These are phyloP conservation scores for Thymus mandschuricus DNA, from an alignment of 257 asterid species.

Conservation along the genomic window DNA sequence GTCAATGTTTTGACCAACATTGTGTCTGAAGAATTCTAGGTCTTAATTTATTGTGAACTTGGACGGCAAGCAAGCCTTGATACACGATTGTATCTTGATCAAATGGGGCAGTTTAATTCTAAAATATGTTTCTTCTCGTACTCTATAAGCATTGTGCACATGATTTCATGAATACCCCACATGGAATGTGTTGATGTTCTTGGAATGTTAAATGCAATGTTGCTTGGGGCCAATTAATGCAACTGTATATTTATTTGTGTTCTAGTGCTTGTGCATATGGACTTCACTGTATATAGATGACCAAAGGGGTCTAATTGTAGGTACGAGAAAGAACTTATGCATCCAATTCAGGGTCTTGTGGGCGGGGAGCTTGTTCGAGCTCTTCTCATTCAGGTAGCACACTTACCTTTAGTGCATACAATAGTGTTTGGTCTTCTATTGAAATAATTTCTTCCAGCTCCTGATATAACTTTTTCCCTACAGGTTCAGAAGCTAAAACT, in stretches of 20 bases:
- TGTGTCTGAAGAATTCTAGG: slow-evolving; percentile 20
- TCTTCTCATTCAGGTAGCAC: slow-evolving; percentile 86
- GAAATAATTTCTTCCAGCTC: slow-evolving; percentile 30
- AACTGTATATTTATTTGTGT: slow-evolving; percentile 1
- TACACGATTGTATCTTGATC: not conserved
- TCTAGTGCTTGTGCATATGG: slow-evolving; percentile 25
- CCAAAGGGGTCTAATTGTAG: slow-evolving; percentile 39
- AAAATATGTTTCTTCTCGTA: not conserved
- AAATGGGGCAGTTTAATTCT: not conserved
- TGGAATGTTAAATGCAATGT: not conserved
- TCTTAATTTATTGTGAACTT: not conserved
- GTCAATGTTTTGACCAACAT: slow-evolving; percentile 13
- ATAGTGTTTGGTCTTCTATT: slow-evolving; percentile 36
- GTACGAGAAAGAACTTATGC: slow-evolving; percentile 91
- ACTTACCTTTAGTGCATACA: slow-evolving; percentile 28
- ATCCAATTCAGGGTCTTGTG: slow-evolving; percentile 91
- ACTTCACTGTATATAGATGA: slow-evolving; percentile 27
- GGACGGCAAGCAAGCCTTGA: not conserved
- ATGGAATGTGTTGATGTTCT: not conserved
- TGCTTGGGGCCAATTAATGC: not conserved
- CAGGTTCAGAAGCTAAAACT: slow-evolving; percentile 99
- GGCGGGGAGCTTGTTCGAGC: slow-evolving; percentile 95
- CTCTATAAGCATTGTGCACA: slow-evolving; percentile 2
- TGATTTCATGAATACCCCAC: slow-evolving; percentile 5
- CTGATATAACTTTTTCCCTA: slow-evolving; percentile 24